phyloP scores from a whole-genome alignment of 1,139 yeast genomes.

The Fermentozyma sake region DNA sequence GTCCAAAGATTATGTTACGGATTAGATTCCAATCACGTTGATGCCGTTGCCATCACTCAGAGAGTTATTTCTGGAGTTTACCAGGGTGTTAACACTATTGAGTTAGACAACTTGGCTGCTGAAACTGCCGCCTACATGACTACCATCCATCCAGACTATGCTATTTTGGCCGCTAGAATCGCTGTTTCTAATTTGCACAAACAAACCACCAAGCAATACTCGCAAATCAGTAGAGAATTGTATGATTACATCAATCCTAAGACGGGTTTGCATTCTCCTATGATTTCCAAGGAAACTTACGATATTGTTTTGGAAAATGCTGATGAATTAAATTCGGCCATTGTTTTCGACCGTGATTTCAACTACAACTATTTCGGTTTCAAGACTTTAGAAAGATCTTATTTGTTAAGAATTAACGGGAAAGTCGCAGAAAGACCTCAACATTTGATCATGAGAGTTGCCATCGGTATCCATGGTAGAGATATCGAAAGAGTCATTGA shows the following conservation, averaged over 20 bases:
- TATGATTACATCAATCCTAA: slow-evolving; percentile 72
- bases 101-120: slow-evolving; percentile 88
- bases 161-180: slow-evolving; percentile 89
- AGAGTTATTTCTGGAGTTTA: slow-evolving; percentile 86
- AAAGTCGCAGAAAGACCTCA: slow-evolving; percentile 87
- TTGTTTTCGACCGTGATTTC: slow-evolving; percentile 80
- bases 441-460: slow-evolving; percentile 84
- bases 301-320: slow-evolving; percentile 58
- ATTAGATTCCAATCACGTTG: slow-evolving; percentile 76
- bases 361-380: slow-evolving; percentile 81
- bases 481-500: slow-evolving; percentile 70
- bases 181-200: slow-evolving; percentile 90
- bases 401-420: slow-evolving; percentile 65
- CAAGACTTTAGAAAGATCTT: slow-evolving; percentile 83
- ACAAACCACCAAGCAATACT: slow-evolving; percentile 86
- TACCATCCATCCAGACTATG: slow-evolving; percentile 94
- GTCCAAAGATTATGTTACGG: slow-evolving; percentile 67
- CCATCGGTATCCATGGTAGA: slow-evolving; percentile 80
- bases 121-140: slow-evolving; percentile 98
- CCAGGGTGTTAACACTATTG: slow-evolving; percentile 95
- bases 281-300: slow-evolving; percentile 72
- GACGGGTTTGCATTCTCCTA: slow-evolving; percentile 66
- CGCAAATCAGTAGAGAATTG: slow-evolving; percentile 68
- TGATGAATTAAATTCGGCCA: slow-evolving; percentile 71
- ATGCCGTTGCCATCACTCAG: slow-evolving; percentile 85